A percentile compares a stretch with the other conserved stretches of the same genome.
Conservation (phyloP, 2,329 filamentous ascomycete species). For the Ilyonectria destructans region DNA sequence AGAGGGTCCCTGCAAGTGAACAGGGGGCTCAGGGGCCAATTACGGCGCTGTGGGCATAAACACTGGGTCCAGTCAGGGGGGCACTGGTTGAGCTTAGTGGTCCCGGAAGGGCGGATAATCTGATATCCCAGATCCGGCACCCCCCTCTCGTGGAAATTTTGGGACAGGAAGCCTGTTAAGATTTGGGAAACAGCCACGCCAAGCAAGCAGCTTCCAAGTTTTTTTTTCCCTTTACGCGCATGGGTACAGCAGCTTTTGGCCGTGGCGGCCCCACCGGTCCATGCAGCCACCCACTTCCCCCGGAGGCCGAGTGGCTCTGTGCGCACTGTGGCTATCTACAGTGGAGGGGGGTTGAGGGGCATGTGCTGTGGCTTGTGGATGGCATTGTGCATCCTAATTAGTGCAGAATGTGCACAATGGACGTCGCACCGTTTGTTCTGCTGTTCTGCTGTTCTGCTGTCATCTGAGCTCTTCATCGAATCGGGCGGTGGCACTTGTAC, state of each 20-base stretch:
- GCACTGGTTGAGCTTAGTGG: no score
- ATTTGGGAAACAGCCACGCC: conserved; percentile 34
- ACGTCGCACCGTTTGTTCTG: neutral
- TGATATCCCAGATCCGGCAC: conserved; percentile 28
- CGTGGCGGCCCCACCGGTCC: neutral
- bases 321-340: neutral
- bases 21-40: conserved; percentile 36
- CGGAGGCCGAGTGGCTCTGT: neutral
- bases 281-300: neutral
- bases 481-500: neutral
- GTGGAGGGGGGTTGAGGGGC: neutral
- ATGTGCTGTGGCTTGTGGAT: neutral
- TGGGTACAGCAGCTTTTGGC: neutral
- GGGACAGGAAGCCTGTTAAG: conserved; percentile 20
- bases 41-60: conserved; percentile 7
- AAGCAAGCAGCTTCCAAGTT: conserved; percentile 19
- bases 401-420: neutral
- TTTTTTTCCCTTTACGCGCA: neutral
- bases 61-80: conserved; percentile 36
- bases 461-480: neutral
- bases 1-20: neutral
- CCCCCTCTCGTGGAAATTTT: conserved; percentile 10
- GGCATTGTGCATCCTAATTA: neutral
- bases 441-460: neutral
- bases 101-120: conserved; percentile 34